Conservation (phyloP, 1,139 yeast species). For the Hansenula lynferdii region DNA sequence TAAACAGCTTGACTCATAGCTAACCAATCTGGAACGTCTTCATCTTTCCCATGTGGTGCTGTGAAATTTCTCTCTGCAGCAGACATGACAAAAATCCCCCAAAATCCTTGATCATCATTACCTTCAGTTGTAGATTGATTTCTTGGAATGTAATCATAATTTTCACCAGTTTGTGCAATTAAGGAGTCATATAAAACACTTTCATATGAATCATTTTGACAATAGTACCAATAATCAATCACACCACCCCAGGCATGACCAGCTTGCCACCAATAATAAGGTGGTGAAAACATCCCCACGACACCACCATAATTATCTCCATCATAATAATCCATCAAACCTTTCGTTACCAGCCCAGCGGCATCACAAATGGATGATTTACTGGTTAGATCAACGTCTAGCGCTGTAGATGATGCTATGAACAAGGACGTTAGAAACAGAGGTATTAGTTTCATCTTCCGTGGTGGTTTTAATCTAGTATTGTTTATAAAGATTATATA, state of each 20-base stretch:
- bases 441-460: too few relatives aligned
- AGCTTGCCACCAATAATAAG: conserved; percentile 98
- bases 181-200: conserved; percentile 56
- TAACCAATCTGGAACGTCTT: conserved; percentile 62
- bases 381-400: conserved; percentile 27
- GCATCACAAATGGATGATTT: conserved; percentile 44
- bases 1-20: conserved; percentile 73
- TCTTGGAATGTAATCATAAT: conserved; percentile 73
- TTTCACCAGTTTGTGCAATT: conserved; percentile 70
- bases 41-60: conserved; percentile 56
- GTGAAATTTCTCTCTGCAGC: conserved; percentile 88
- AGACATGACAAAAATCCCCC: conserved; percentile 90
- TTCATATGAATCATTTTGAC: conserved; percentile 65
- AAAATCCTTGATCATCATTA: conserved; percentile 94
- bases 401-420: conserved; percentile 7
- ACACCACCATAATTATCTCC: conserved; percentile 51
- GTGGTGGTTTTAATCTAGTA: too few relatives aligned
- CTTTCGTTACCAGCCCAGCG: conserved; percentile 40
- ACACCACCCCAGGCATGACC: conserved; percentile 93
- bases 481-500: too few relatives aligned
- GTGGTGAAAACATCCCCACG: conserved; percentile 76
- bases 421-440: not conserved
- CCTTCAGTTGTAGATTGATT: conserved; percentile 95
- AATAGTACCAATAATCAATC: conserved; percentile 67
- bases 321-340: conserved; percentile 54